Base-by-base conservation (phyloP, 805 yeast species). In the Pichia sporocuriosa region DNA sequence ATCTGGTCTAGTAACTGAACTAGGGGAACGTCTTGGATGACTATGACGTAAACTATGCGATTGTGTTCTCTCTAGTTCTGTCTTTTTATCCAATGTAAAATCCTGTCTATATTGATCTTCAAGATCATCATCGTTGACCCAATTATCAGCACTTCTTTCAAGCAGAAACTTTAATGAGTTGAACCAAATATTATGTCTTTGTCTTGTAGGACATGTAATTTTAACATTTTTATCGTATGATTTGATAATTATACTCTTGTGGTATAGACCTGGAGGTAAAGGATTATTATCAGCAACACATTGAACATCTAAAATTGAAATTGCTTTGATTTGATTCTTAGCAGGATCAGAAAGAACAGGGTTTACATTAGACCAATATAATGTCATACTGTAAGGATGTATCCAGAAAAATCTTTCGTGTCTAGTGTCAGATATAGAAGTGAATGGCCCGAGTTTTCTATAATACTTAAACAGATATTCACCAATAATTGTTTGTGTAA, bases 361-460 rank as follows among this genome's bases (percentile, higher is more conserved):
- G 55, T 84, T 85, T 11, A 79, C 70, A 5, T 75, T 71, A 3
- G 90, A 81, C 98, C 98, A 90, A 61, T 86, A 88, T 35, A 90
- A 68, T 0, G 96, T 86, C 67, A 87, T 65, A 8, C 93, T 82
- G 61, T 89, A 89, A 3, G 98, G 97, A 62, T 90, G 95, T 34
- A 93, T 77, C 97, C 97, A 93, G 72, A 90, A 90, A 65, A 77
- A 90, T 50, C 97, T 73, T 56, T 84, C 93, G 57, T 90, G 98
- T 45, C 96, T 75, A 32, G 75, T 74, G 38, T 87, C 93, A 0
- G 90, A 75, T 17, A 86, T 71, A 1, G 82, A 72, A 29, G 86
- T 81, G 37, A 85, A 68, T 13, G 88, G 82, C 1, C 89, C 89
- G 40, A 83, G 63, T 46, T 79, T 77, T 44, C 93, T 78, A 59